These are phyloP conservation scores for Apiospora koreana DNA, from an alignment of 2,329 filamentous ascomycete genomes.

Conservation along the genomic window DNA sequence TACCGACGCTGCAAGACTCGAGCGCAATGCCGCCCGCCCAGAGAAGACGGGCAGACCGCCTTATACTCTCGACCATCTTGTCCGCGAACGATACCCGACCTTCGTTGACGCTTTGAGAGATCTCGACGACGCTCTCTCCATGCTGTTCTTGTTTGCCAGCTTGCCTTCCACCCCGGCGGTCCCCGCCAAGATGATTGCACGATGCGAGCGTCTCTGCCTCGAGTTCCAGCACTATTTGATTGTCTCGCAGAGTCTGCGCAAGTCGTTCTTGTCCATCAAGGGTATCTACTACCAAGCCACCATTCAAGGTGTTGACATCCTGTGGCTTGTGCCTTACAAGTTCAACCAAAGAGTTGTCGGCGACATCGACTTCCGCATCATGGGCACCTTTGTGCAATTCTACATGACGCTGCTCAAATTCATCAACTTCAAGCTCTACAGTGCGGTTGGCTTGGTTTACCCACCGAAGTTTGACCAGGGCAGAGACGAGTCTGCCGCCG, in stretches of 20 bases:
- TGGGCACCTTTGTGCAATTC: conserved; percentile 98
- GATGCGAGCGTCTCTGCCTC: conserved; percentile 88
- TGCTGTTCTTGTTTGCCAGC: conserved; percentile 97
- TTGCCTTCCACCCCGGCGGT: conserved; percentile 88
- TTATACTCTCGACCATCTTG: conserved; percentile 93
- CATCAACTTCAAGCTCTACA: conserved; percentile 94
- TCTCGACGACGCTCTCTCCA: conserved; percentile 92
- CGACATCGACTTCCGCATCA: conserved; percentile 97
- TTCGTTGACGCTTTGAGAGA: conserved; percentile 94
- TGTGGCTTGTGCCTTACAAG: conserved; percentile 97
- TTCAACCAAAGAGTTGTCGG: conserved; percentile 94
- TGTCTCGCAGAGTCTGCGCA: conserved; percentile 83
- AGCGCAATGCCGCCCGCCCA: conserved; percentile 81
- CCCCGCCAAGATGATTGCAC: conserved; percentile 91
- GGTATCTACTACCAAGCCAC: conserved; percentile 99
- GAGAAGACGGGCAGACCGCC: conserved; percentile 89
- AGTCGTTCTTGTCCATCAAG: conserved; percentile 98
- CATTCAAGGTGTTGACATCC: conserved; percentile 93
- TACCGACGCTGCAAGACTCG: conserved; percentile 81
- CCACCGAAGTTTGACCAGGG: conserved; percentile 88
- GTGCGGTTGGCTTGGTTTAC: conserved; percentile 86
- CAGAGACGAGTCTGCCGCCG: conserved; percentile 87
- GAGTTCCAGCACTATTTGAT: conserved; percentile 99
- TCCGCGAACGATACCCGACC: conserved; percentile 96
- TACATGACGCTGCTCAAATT: conserved; percentile 96